Evolutionary conservation across 192 early-diverging fungal species (phyloP).

Genomic region (Backusella westeae): DNA sequence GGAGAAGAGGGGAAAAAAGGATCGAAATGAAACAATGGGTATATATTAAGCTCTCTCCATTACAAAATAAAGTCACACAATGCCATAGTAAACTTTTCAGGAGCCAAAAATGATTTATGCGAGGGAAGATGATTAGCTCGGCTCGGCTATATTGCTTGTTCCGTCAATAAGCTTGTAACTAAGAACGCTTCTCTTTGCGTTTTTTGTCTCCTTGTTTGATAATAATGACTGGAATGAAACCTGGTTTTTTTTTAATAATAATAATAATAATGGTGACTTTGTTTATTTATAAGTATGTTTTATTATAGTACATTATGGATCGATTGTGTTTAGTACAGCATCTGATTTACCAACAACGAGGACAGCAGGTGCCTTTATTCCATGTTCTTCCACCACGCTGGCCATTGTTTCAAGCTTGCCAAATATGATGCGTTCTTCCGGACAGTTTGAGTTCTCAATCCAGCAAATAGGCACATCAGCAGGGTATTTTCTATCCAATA

Average conservation of each 20-base stretch:
- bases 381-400: conserved; percentile 57
- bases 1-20: not conserved
- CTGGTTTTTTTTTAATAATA: not conserved
- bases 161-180: not conserved
- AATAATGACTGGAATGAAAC: not conserved
- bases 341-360: conserved; percentile 67
- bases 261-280: not conserved
- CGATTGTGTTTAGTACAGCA: conserved; percentile 6
- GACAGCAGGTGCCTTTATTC: conserved; percentile 72
- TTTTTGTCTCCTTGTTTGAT: not conserved
- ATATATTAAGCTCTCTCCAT: not conserved
- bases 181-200: not conserved
- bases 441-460: conserved; percentile 80
- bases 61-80: not conserved
- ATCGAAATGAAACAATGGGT: not conserved
- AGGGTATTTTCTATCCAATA: conserved; percentile 65
- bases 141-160: not conserved
- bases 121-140: conserved; percentile 1
- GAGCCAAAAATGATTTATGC: not conserved
- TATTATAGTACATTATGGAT: not conserved
- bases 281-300: not conserved
- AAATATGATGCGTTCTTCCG: conserved; percentile 66
- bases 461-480: conserved; percentile 66
- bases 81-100: not conserved
- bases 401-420: conserved; percentile 66